These are phyloP conservation scores for Oryza glaberrima DNA, from an alignment of 176 grass and related monocot genomes.

Conservation along the genomic window DNA sequence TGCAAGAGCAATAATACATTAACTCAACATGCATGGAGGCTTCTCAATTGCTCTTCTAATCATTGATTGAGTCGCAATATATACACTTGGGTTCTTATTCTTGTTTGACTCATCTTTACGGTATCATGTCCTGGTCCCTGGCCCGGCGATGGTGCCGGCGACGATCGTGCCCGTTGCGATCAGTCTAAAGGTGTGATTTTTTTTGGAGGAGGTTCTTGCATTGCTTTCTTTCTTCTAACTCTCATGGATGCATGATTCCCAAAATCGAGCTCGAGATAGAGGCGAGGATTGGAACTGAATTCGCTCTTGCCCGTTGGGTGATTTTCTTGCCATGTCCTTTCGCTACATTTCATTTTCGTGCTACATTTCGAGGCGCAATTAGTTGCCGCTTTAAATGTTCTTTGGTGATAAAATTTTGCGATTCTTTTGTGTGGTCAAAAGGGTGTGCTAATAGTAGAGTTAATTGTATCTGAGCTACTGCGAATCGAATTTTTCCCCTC, in stretches of 20 bases:
- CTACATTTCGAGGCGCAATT: slow-evolving; percentile 47
- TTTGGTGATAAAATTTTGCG: slow-evolving; percentile 27
- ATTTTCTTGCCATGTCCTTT: slow-evolving; percentile 24
- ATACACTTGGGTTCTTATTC: slow-evolving; percentile 63
- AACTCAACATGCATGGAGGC: slow-evolving; percentile 33
- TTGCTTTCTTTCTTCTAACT: not conserved
- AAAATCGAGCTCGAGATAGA: slow-evolving; percentile 40
- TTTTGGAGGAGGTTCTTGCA: not conserved
- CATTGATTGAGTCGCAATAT: slow-evolving; percentile 51
- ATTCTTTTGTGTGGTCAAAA: slow-evolving; percentile 50
- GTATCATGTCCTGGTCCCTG: slow-evolving; percentile 46
- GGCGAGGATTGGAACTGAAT: slow-evolving; percentile 50
- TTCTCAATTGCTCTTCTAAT: slow-evolving; percentile 56
- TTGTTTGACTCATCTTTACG: slow-evolving; percentile 52
- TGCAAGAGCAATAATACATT: not conserved
- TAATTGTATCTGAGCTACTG: slow-evolving; percentile 28
- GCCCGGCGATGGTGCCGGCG: not conserved
- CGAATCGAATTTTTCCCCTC: slow-evolving; percentile 41
- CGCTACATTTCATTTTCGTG: slow-evolving; percentile 44
- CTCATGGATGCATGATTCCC: slow-evolving; percentile 44
- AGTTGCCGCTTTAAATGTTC: slow-evolving; percentile 32
- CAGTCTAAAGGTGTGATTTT: slow-evolving; percentile 32
- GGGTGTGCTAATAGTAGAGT: slow-evolving; percentile 18
- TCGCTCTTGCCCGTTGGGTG: slow-evolving; percentile 38
- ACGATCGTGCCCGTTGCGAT: slow-evolving; percentile 46